Base-by-base conservation (phyloP, 805 yeast genomes). In the Barnettozyma populi region DNA sequence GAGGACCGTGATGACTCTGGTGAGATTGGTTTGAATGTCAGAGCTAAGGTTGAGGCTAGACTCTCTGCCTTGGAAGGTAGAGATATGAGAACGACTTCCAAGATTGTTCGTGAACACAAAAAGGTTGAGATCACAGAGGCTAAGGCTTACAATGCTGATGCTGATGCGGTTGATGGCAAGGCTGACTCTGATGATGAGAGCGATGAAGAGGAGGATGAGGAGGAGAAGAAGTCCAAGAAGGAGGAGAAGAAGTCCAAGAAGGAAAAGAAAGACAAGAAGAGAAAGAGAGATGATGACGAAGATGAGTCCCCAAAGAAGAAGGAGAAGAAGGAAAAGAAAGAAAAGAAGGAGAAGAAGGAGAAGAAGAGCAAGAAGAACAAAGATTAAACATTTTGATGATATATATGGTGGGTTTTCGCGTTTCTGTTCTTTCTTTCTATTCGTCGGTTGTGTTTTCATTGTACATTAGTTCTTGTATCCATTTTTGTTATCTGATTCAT, bases 1-100 rank as follows among this genome's bases (percentile, higher is more conserved):
- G 99, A 94, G 75, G 98, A 94, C 62, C 82, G 97, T 71, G 95
- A 89, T 60, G 98, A 94, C 64, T 80, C 88, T 53, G 97, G 97
- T 55, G 95, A 90, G 59, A 78, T 90, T 62, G 99, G 99, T 64
- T 75, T 88, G 59, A 85, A 83, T 57, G 92, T 86, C 57, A 84
- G 99, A 73, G 82, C 88, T 57, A 90, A 89, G 77, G 92, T 94
- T 61, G 99, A 94, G 73, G 78, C 88, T 50, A 85, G 99, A 75
- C 80, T 94, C 61, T 87, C 96, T 67, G 87, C 90, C 51, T 76
- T 94, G 58, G 99, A 94, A 73, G 99, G 99, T 58, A 88, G 96
- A 71, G 98, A 94, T 68, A 72, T 90, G 66, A 84, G 96, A 75
- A 84, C 96, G 37, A 83, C 95, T 41, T 80, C 95, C 47, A 82